These are phyloP conservation scores for Hymenoscyphus fructigenus DNA, from an alignment of 2,329 filamentous ascomycete genomes.

Conservation along the genomic window DNA sequence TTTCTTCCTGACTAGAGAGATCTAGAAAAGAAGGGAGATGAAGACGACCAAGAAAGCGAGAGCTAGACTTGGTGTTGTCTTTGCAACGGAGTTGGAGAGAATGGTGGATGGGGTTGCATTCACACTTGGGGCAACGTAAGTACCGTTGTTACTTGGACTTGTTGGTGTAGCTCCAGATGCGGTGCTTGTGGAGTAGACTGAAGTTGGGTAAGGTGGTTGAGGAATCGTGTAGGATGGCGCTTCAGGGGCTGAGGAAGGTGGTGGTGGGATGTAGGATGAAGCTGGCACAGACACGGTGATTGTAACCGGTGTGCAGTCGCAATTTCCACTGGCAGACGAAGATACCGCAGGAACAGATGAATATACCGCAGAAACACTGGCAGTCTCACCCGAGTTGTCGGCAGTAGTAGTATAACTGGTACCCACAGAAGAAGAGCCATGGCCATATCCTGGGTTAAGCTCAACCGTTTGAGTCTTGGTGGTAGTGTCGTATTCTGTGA, in stretches of 20 bases:
- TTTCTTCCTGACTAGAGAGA: not conserved
- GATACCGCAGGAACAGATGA: not conserved
- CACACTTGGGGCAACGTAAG: not conserved
- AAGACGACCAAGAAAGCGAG: not conserved
- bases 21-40: not conserved
- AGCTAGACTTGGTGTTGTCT: not conserved
- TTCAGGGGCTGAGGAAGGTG: not conserved
- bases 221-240: not conserved
- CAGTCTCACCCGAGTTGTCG: not conserved
- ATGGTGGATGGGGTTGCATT: not conserved
- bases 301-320: conserved; percentile 8
- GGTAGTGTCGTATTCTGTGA: conserved; percentile 3
- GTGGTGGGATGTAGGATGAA: not conserved
- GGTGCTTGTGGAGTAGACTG: not conserved
- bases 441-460: conserved; percentile 5
- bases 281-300: conserved; percentile 2
- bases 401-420: not conserved
- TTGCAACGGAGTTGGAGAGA: not conserved
- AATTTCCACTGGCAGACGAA: not conserved
- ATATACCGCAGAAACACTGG: not conserved
- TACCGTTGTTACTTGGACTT: not conserved
- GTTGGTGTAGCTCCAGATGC: not conserved
- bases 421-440: not conserved
- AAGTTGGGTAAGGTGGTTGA: not conserved
- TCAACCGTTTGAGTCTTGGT: conserved; percentile 9